Conservation (phyloP, 352 stramenopile genomes). For the Phytophthora idaei region DNA sequence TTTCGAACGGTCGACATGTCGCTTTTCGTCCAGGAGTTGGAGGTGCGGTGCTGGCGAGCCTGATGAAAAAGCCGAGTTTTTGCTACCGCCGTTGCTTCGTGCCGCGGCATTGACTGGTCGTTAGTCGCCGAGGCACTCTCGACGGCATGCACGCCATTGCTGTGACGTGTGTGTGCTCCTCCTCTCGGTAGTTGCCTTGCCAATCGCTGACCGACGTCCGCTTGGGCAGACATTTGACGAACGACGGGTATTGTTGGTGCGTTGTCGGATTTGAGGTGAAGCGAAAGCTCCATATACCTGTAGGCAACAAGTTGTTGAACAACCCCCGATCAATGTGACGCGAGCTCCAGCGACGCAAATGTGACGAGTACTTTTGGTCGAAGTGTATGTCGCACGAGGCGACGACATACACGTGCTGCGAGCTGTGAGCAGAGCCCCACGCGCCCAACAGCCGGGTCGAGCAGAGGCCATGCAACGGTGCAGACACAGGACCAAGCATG, state of each 20-base stretch:
- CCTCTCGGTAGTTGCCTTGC: conserved; percentile 24
- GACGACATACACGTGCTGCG: conserved; percentile 11
- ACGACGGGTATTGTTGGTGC: too few relatives aligned
- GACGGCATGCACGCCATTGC: conserved; percentile 22
- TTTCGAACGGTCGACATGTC: conserved; percentile 26
- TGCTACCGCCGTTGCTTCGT: conserved; percentile 12
- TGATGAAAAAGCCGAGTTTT: conserved; percentile 27
- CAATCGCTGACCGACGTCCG: conserved; percentile 23
- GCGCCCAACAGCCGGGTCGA: conserved; percentile 12
- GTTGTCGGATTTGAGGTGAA: background rate
- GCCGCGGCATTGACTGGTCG: conserved; percentile 22
- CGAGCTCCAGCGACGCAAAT: background rate
- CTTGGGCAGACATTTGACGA: conserved; percentile 2
- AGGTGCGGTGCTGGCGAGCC: conserved; percentile 11
- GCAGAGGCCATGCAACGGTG: conserved; percentile 15
- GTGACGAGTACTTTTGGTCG: conserved; percentile 6
- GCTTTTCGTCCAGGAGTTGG: conserved; percentile 18
- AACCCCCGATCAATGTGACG: background rate
- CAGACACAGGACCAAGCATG: conserved; percentile 12
- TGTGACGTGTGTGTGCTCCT: conserved; percentile 22
- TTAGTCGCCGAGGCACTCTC: conserved; percentile 11
- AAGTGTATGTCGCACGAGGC: conserved; percentile 11
- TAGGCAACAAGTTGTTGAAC: background rate
- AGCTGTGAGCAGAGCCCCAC: conserved; percentile 12
- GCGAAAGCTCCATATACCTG: background rate